Base-by-base conservation (phyloP, 2,329 filamentous ascomycete species). In the Cryphonectria parasitica region DNA sequence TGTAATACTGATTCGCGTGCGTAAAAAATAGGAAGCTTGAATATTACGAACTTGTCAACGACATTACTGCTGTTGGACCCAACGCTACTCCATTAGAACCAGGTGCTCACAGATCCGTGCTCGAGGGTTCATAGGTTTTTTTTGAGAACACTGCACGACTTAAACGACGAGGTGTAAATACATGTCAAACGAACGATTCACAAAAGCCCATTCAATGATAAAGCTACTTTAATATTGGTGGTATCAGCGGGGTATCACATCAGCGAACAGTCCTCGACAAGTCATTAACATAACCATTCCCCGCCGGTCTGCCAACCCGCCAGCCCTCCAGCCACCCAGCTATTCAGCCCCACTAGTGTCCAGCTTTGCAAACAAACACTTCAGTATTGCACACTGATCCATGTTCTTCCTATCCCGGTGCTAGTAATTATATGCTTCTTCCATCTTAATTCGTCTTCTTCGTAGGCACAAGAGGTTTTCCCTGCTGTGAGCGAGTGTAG, bases 401-500 rank as follows among this genome's bases (percentile, higher is more conserved):
- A 28, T 28, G 22, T 25, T 39, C 36, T 43, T 43, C 15, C 25
- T 0, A 43, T 10, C 7, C n/a, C n/a, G 13, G 0, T 7, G 22
- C 60, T 8, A 19, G 22, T 43, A 7, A 1, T 39, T 25, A 17
- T 13, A 15, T 11, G 11, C 39, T 8, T 8, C 15, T 6, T 7
- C 28, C 49, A 13, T 17, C 22, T n/a, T 64, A 74, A 43, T 69
- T 74, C 36, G 69, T 70, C 72, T 74, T 74, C 56, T 74, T 74
- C 0, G 68, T 68, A 39, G 71, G 72, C 2, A 73, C 68, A 28
- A 74, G 58, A 2, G 73, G 73, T 63, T 69, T 73, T 1, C 72
- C 72, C 49, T 71, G 71, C 56, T 72, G 69, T 67, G 79, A 78
- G 11, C 77, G 78, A 17, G 80, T 73, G 62, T 79, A 82, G 3